Evolutionary conservation across 2,329 filamentous ascomycete species (phyloP), one percentile per base, ranked within the genome.

Genomic region (Fusarium caatingaense): DNA sequence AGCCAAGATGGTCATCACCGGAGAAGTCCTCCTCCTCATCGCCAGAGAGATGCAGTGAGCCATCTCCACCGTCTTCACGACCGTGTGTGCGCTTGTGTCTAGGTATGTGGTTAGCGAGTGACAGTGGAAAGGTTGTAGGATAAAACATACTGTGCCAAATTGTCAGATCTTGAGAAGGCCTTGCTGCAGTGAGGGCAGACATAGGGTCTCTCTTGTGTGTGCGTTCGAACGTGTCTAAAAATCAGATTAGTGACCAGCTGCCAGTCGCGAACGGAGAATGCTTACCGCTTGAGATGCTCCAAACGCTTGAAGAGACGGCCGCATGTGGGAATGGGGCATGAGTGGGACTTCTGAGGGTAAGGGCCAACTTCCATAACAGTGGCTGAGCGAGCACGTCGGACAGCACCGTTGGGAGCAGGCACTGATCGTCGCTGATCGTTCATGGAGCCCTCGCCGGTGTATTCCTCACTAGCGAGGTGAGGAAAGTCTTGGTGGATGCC

Each of bases 131-230:
- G 18, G 2, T 41, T 68, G 76, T 78, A 81, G 71, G 77, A 78
- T 78, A 75, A 18, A 46, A 78, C 88, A 83, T 93, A 97, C 92
- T 99, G 96, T 81, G 96, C 96, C 83, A 99, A 92, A 81, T 99
- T 99, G 85, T 99, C 96, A 78, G 95, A 98, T 83, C 96, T 88
- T 64, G 96, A 98, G 82, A 99, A 99, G 72, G 95, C 95, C 87
- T 98, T 98, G 87, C 93, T 97, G 89, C 96, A 99, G 82, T 97
- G 91, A 75, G 93, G 92, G 88, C 96, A 99, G 79, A 97, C 91
- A 83, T 99, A 99, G 75, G 96, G 96, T 84, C 95, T 93, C 86
- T 99, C 96, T 87, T 99, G 96, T 60, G 96, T 99, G 87, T 99
- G 96, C 78, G 96, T 99, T 84, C 96, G 93, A 81, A 99, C 96